Conservation (phyloP, 257 asterid genomes). For the Nicotiana paniculata region DNA sequence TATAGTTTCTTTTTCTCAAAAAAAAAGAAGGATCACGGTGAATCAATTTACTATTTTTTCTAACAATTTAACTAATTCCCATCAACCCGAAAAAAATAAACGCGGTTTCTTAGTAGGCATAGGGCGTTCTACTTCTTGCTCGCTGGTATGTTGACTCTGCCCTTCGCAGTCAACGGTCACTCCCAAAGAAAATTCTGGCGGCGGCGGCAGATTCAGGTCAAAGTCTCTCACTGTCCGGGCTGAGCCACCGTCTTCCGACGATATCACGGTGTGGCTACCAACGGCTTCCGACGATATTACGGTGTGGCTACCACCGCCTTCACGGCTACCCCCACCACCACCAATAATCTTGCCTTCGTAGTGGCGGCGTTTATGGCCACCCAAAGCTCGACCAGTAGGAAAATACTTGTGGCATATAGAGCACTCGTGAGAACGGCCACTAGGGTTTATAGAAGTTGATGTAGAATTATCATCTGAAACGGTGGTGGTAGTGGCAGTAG, state of each 20-base stretch:
- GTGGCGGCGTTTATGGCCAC: slow-evolving; percentile 54
- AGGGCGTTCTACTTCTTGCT: slow-evolving; percentile 10
- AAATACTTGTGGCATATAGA: slow-evolving; percentile 23
- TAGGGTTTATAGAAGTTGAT: slow-evolving; percentile 1
- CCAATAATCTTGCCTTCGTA: slow-evolving; percentile 19
- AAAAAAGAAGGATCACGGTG: no score
- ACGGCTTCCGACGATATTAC: slow-evolving; percentile 16
- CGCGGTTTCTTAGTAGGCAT: slow-evolving; percentile 15
- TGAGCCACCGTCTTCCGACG: slow-evolving; percentile 9
- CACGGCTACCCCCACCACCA: slow-evolving; percentile 4
- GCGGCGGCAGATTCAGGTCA: slow-evolving; percentile 29
- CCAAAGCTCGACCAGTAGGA: slow-evolving; percentile 36
- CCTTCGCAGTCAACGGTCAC: background rate
- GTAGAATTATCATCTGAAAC: background rate
- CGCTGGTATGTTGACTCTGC: background rate
- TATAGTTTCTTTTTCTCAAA: background rate
- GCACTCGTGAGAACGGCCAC: slow-evolving; percentile 24
- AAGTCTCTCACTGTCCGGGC: slow-evolving; percentile 2
- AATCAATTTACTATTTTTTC: background rate
- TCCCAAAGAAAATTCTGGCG: slow-evolving; percentile 4
- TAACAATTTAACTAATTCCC: background rate
- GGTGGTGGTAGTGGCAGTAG: background rate
- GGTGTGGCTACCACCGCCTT: background rate
- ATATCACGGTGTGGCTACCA: background rate
- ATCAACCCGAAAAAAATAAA: background rate